Percentiles rank a stretch among this genome's conserved stretches.
Conservation (phyloP, 129 eudicot genomes). For the Escallonia herrerae region DNA sequence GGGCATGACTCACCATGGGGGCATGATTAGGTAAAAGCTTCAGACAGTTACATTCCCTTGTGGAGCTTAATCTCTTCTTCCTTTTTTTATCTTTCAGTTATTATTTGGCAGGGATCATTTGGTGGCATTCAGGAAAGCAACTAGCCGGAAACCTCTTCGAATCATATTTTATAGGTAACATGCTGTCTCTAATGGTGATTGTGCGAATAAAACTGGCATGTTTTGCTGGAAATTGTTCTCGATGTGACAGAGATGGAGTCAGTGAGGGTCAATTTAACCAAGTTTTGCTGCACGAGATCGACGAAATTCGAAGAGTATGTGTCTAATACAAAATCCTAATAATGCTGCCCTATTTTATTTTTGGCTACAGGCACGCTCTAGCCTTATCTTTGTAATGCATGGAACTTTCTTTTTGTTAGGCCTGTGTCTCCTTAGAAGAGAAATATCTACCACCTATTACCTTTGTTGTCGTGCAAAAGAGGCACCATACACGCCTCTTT, state of each 20-base stretch:
- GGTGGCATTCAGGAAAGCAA: slow-evolving; percentile 16
- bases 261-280: slow-evolving; percentile 43
- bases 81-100: neutral
- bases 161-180: slow-evolving; percentile 32
- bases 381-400: too few relatives aligned
- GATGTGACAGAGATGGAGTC: slow-evolving; percentile 44
- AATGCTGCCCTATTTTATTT: too few relatives aligned
- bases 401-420: slow-evolving; percentile 23
- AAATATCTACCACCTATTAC: slow-evolving; percentile 55
- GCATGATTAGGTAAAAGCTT: slow-evolving; percentile 35
- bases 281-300: slow-evolving; percentile 34
- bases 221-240: neutral
- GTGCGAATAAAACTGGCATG: neutral
- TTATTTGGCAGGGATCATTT: slow-evolving; percentile 25
- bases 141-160: slow-evolving; percentile 14
- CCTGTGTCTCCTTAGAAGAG: slow-evolving; percentile 53
- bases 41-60: neutral
- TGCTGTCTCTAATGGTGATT: too few relatives aligned
- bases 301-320: slow-evolving; percentile 37
- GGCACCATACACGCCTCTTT: slow-evolving; percentile 79
- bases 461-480: slow-evolving; percentile 72
- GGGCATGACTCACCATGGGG: slow-evolving; percentile 15
- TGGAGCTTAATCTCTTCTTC: neutral
- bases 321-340: too few relatives aligned
- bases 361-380: too few relatives aligned